Base-by-base conservation (phyloP, 805 yeast genomes). In the Candida michaelii region DNA sequence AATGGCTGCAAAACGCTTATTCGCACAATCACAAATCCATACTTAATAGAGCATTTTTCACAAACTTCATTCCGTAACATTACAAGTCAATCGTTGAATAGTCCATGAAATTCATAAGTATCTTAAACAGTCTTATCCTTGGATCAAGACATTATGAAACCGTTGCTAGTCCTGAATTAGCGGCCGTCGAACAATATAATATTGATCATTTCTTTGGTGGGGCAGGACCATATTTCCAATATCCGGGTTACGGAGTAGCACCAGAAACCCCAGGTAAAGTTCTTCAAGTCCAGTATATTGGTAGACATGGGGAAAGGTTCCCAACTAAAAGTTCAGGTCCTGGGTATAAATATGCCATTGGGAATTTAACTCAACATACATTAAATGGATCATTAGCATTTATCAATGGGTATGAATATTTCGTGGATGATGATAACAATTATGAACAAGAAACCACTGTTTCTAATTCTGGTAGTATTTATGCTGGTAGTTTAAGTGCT, bases 241-340 rank as follows among this genome's bases (percentile, higher is more conserved):
- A 69, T 39, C 63, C 65, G 2, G 84, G 84, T 1, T 76, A 59
- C 51, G 85, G 85, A 2, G 70, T 81, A 27, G 60, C 74, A 10
- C 59, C 70, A 14, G 76, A 63, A 12, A 48, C 65, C 1, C 83
- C 84, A 13, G 64, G 59, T 8, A 51, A 60, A 5, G 65, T 82
- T 40, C 76, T 76, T 49, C 91, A 84, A 59, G 87, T 83, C 9
- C 89, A 83, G 50, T 63, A 85, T 17, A 63, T 84, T 42, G 80
- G 82, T 45, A 74, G 96, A 53, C 95, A 88, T 54, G 95, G 91
- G 15, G 93, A 86, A 59, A 68, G 95, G 48, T 85, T 72, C 55
- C 70, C 74, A 12, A 56, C 70, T 13, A 49, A 42, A 13, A 43
- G 54, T 19, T 47, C 50, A 30, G 73, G 73, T 5, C 48, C 45